Base-by-base conservation (phyloP, 2,329 filamentous ascomycete species). In the Exophiala viscosa region DNA sequence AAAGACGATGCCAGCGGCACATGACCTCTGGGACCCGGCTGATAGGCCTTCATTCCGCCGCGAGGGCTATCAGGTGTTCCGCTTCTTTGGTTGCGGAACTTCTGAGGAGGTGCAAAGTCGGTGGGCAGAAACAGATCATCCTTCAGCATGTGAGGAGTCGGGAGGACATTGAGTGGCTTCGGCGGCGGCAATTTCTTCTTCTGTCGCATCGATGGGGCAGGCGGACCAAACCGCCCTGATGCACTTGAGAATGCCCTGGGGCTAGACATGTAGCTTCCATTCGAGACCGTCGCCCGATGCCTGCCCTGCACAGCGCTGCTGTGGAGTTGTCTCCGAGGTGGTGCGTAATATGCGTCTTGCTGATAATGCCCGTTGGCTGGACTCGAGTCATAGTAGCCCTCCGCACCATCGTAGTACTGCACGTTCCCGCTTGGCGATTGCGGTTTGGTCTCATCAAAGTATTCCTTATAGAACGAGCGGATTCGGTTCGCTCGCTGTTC, bases 381-480 rank as follows among this genome's bases (percentile, higher is more conserved):
- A 66, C 80, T 74, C 5, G 23, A 28, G 18, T 82, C 80, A 51
- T 89, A 86, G n/a, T 79, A 82, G 42, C 84, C 76, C 59, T 84
- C 81, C 15, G 81, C 74, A 53, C 87, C 84, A 64, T 89, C 88
- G 65, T 81, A 75, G 23, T 81, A 81, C 51, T 89, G 86, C 11
- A 78, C 81, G 42, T 84, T 75, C 66, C 87, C 89, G 58, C 83
- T 87, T 64, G 91, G 87, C 57, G 88, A 85, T 36, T 74, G 73
- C 33, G 73, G 73, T 55, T 74, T 64, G 10, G 68, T 67, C 34
- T 96, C 92, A 61, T 97, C 93, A 64, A 99, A 99, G 74, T 99
- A 99, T 68, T 99, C 93, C 75, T 96, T 96, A 77, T 99, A 99
- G 76, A 99, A 99, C 3, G 93, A 99, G 69, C 93, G 83, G 62